A percentile compares a stretch with the other conserved stretches of the same genome.
phyloP scores from a whole-genome alignment of 1,139 yeast species.

The Pichia sp. region DNA sequence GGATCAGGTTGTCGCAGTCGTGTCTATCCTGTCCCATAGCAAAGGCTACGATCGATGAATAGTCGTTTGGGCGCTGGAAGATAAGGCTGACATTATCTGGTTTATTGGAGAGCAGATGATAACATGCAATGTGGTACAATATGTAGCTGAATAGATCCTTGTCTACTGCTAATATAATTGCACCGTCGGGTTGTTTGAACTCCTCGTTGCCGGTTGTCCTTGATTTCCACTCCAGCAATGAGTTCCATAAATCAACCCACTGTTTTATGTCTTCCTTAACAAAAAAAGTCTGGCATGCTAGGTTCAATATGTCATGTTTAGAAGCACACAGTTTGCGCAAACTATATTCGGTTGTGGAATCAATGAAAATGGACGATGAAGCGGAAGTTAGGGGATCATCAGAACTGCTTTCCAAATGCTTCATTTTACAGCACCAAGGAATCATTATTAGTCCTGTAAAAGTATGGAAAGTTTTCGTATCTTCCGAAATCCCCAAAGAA shows the following conservation, averaged over 20 bases:
- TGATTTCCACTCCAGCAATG: slow-evolving; percentile 13
- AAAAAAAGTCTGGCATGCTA: slow-evolving; percentile 11
- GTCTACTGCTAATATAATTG: slow-evolving; percentile 15
- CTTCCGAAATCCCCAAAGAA: slow-evolving; percentile 20
- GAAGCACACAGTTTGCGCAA: slow-evolving; percentile 8
- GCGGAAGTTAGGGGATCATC: not conserved
- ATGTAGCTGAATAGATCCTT: slow-evolving; percentile 13
- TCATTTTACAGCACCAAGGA: slow-evolving; percentile 10
- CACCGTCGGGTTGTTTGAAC: slow-evolving; percentile 13
- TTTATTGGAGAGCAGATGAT: slow-evolving; percentile 10
- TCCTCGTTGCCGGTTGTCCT: slow-evolving; percentile 9
- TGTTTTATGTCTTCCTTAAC: slow-evolving; percentile 5
- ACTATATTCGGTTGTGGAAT: not conserved
- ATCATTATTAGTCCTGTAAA: slow-evolving; percentile 7
- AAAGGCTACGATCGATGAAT: slow-evolving; percentile 13
- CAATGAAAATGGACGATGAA: not conserved
- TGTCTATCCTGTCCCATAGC: slow-evolving; percentile 12
- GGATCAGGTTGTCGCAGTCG: slow-evolving; percentile 30
- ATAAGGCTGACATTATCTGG: slow-evolving; percentile 12
- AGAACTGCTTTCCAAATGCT: not conserved
- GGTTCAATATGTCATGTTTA: slow-evolving; percentile 5
- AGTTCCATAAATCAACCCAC: slow-evolving; percentile 19
- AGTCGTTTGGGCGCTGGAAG: slow-evolving; percentile 16
- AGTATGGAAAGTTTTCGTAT: slow-evolving; percentile 6
- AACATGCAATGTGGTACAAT: slow-evolving; percentile 15